Percentiles rank a stretch among this genome's conserved stretches.
Conservation (phyloP, 352 stramenopile species). For the Phytopythium ostracodes region DNA sequence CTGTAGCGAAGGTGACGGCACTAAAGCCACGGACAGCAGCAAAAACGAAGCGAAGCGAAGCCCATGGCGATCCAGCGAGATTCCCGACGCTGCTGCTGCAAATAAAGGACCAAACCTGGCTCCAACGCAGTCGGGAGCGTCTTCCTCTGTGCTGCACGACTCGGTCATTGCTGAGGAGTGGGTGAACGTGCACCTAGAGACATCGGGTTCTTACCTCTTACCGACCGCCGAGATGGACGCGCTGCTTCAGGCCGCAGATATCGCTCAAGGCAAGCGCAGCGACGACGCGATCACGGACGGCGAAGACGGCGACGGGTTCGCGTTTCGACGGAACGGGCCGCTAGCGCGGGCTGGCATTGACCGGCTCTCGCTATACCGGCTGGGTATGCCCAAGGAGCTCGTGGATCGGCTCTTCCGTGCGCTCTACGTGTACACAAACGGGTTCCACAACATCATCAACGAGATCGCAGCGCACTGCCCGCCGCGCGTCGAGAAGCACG, state of each 20-base stretch:
- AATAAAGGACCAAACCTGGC: not conserved
- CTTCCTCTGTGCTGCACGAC: constrained; percentile 44
- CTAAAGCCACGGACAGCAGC: not conserved
- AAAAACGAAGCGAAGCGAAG: not conserved
- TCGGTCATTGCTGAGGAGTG: constrained; percentile 75
- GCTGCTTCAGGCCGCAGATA: constrained; percentile 21
- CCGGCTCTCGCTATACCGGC: constrained; percentile 56
- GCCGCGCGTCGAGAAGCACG: constrained; percentile 55
- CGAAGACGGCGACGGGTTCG: constrained; percentile 35
- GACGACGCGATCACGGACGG: constrained; percentile 35
- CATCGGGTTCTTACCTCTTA: constrained; percentile 41
- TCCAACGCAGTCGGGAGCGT: not conserved
- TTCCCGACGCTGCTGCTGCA: too few species aligned
- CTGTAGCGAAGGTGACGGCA: not conserved
- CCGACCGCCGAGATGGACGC: constrained; percentile 40
- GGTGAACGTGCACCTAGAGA: constrained; percentile 76
- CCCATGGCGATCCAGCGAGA: not conserved
- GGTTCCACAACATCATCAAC: constrained; percentile 82
- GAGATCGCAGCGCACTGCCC: constrained; percentile 74
- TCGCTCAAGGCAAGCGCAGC: constrained; percentile 12
- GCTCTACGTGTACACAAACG: constrained; percentile 83
- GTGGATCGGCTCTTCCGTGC: constrained; percentile 78
- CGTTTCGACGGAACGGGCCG: constrained; percentile 41
- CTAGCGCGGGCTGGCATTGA: constrained; percentile 67
- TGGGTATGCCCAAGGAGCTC: constrained; percentile 74